Evolutionary conservation across 148 eudicot genomes (phyloP), one percentile per base, ranked within the genome.

Genomic region (Chenopodium suecicum): DNA sequence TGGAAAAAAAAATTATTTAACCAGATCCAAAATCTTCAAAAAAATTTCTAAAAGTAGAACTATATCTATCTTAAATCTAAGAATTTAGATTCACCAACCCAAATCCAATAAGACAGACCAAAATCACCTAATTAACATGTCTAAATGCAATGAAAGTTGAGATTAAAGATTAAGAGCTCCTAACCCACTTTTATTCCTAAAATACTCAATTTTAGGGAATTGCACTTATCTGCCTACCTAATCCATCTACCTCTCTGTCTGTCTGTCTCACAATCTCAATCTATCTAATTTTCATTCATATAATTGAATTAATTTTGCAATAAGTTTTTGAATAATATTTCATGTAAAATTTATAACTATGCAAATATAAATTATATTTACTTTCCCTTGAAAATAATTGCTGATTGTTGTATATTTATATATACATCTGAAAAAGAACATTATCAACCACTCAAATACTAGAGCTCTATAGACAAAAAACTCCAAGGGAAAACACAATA

Each of bases 381-480:
- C 8, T 2, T 25, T 3, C 56, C 41, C 62, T 8, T 46, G 6
- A 25, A 48, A 2, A 27, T 74, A 74, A 50, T 48, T 25, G 77
- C 22, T 48, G 9, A 0, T 52, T 25, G 52, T 50, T 74, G 44
- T 41, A 41, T 25, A 56, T n/a, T 46, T 17, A 48, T 50, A 48
- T 50, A 74, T 74, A 74, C 77, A 74, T n/a, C 54, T 50, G 41
- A 14, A 4, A 50, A 52, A 74, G 60, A 73, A 25, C 52, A 41
- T 41, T 48, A 10, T 47, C 13, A 73, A 50, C 27, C n/a, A 22
- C 41, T 74, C 77, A 22, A 50, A 74, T 12, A 74, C 41, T 22
- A 74, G 77, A 27, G 62, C 77, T 74, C 58, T 74, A 48, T 16
- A 19, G 37, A 74, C 77, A 74, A 74, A 41, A 77, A 41, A 32